Evolutionary conservation across 768 basidiomycete genomes (phyloP).

Genomic region (Amanita molliuscula): DNA sequence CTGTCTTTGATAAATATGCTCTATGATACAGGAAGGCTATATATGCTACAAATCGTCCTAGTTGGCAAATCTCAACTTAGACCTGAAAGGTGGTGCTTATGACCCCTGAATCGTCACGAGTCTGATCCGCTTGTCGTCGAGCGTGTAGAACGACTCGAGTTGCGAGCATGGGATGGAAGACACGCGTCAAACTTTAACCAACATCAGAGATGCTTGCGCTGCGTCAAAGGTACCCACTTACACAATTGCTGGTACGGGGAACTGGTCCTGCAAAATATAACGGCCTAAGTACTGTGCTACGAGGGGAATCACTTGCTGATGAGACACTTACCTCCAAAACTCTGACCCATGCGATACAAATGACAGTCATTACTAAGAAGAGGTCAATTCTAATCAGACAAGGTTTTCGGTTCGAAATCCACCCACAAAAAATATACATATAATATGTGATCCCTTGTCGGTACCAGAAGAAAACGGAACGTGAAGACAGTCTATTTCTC

Average conservation of each 20-base stretch:
- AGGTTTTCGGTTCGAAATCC: neutral
- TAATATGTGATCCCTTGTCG: slow-evolving; percentile 4
- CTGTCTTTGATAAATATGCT: too few species aligned
- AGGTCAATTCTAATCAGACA: neutral
- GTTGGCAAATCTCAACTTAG: neutral
- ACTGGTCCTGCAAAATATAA: neutral
- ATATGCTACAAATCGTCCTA: too few species aligned
- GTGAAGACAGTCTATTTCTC: neutral
- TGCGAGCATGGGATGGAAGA: slow-evolving; percentile 1
- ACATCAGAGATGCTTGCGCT: neutral
- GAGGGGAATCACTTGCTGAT: neutral
- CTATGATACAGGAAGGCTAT: too few species aligned
- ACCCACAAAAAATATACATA: slow-evolving; percentile 1
- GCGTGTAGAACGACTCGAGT: slow-evolving; percentile 3
- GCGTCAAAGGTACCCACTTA: neutral
- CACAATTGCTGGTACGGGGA: neutral
- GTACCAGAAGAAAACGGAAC: neutral
- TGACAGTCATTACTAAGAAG: neutral
- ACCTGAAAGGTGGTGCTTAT: neutral
- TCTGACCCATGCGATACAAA: neutral
- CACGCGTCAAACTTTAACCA: neutral
- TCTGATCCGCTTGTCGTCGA: neutral
- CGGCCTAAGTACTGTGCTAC: neutral
- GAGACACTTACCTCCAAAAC: neutral
- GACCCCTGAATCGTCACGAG: neutral